These are phyloP conservation scores for Adansonia gregorii DNA, from an alignment of 441 rosid species.

Conservation along the genomic window DNA sequence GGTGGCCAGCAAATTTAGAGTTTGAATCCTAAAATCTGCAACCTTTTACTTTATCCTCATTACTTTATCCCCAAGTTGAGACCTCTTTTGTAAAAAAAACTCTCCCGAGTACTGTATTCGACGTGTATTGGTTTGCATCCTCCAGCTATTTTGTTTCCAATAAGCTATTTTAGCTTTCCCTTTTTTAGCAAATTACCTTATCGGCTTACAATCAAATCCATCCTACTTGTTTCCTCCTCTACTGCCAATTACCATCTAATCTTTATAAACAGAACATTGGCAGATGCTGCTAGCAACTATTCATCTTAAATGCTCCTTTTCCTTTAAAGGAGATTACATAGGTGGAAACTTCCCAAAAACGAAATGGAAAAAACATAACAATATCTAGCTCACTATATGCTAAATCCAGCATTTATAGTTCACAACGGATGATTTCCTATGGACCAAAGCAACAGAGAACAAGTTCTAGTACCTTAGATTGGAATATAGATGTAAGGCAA, in stretches of 20 bases:
- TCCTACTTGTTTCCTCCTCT: too few relatives aligned
- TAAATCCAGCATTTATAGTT: not conserved
- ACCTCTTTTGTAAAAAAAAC: not conserved
- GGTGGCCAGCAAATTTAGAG: too few relatives aligned
- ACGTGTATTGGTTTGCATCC: not conserved
- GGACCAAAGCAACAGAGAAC: not conserved
- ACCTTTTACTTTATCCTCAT: too few relatives aligned
- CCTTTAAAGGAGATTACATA: not conserved
- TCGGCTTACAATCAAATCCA: too few relatives aligned
- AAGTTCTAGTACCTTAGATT: not conserved
- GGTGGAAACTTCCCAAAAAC: not conserved
- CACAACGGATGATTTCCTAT: not conserved
- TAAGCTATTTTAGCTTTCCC: too few relatives aligned
- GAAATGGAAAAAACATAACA: not conserved
- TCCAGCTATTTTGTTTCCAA: too few relatives aligned
- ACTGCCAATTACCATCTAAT: too few relatives aligned
- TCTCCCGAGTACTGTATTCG: too few relatives aligned
- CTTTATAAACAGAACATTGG: not conserved
- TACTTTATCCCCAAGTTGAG: not conserved
- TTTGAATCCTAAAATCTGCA: too few relatives aligned
- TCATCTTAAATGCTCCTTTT: not conserved
- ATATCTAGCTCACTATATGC: not conserved
- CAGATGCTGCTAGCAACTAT: not conserved
- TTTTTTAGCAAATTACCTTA: too few relatives aligned
- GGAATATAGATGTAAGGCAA: not conserved